phyloP scores from a whole-genome alignment of 805 yeast genomes.

The Debaryomyces maramus region DNA sequence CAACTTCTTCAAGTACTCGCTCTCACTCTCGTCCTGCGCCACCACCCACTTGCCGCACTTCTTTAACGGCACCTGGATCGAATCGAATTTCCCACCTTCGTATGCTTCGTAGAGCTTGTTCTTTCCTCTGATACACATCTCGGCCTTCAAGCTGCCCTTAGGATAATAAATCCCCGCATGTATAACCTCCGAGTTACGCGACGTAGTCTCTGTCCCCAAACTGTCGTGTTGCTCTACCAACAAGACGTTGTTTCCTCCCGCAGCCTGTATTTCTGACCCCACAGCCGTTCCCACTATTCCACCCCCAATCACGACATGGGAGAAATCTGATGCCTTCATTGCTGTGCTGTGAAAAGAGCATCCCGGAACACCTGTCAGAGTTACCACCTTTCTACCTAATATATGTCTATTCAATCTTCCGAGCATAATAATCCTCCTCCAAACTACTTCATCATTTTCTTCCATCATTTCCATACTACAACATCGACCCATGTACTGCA shows the following conservation, averaged over 20 bases:
- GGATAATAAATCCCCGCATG: slow-evolving; percentile 92
- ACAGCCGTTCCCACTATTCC: slow-evolving; percentile 84
- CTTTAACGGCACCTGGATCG: slow-evolving; percentile 46
- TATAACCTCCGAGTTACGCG: slow-evolving; percentile 90
- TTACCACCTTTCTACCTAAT: no score
- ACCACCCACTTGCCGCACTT: slow-evolving; percentile 85
- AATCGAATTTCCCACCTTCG: slow-evolving; percentile 22
- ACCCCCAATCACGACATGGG: slow-evolving; percentile 78
- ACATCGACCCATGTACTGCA: no score
- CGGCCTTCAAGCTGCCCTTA: slow-evolving; percentile 59
- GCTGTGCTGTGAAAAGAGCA: background rate
- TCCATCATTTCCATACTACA: no score
- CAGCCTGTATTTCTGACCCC: slow-evolving; percentile 61
- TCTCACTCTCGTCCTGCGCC: slow-evolving; percentile 71
- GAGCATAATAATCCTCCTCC: no score
- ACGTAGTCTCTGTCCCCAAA: slow-evolving; percentile 78
- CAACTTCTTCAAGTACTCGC: slow-evolving; percentile 55
- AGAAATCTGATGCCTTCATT: slow-evolving; percentile 44
- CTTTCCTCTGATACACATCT: slow-evolving; percentile 75
- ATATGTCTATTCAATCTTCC: no score
- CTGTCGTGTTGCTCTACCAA: slow-evolving; percentile 66
- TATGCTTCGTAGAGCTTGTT: slow-evolving; percentile 59
- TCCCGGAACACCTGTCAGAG: no score
- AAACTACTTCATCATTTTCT: no score
- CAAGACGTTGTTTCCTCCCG: slow-evolving; percentile 51